phyloP scores from a whole-genome alignment of 2,329 filamentous ascomycete species.

The Aspergillus tubingensis region DNA sequence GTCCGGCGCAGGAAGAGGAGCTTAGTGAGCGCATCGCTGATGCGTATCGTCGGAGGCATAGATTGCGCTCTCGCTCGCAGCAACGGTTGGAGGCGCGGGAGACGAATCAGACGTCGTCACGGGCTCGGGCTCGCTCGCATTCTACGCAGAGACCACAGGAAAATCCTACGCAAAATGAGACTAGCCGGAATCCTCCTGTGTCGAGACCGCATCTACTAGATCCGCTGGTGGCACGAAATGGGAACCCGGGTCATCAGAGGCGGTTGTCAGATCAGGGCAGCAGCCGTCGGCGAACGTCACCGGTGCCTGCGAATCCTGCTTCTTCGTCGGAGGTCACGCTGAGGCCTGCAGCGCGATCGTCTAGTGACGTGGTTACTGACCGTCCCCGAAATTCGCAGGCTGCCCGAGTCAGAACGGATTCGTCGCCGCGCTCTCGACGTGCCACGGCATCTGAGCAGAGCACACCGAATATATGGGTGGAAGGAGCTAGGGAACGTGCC shows the following conservation, averaged over 20 bases:
- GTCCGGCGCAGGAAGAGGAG: constrained; percentile 81
- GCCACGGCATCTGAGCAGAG: constrained; percentile 37
- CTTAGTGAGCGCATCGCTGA: constrained; percentile 88
- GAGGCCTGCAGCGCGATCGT: constrained; percentile 35
- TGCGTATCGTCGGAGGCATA: constrained; percentile 76
- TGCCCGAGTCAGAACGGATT: constrained; percentile 26
- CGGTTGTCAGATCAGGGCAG: constrained; percentile 39
- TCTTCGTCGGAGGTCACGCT: constrained; percentile 39
- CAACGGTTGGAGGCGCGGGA: constrained; percentile 40
- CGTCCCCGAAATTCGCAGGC: constrained; percentile 31
- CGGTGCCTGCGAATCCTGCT: constrained; percentile 32
- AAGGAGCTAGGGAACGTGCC: constrained; percentile 26
- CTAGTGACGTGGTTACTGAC: constrained; percentile 40
- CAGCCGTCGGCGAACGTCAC: constrained; percentile 36
- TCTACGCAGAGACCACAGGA: constrained; percentile 30
- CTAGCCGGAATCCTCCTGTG: constrained; percentile 29
- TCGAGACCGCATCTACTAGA: constrained; percentile 39
- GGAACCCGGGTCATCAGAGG: constrained; percentile 33
- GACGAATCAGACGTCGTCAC: constrained; percentile 33
- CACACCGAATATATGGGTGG: constrained; percentile 28
- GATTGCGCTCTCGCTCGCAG: constrained; percentile 42
- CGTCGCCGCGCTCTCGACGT: constrained; percentile 31
- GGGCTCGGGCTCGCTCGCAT: constrained; percentile 33
- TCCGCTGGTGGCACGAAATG: constrained; percentile 27
- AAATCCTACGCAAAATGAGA: constrained; percentile 18